Base-by-base conservation (phyloP, 2,329 filamentous ascomycete genomes). In the Xylaria sp. region DNA sequence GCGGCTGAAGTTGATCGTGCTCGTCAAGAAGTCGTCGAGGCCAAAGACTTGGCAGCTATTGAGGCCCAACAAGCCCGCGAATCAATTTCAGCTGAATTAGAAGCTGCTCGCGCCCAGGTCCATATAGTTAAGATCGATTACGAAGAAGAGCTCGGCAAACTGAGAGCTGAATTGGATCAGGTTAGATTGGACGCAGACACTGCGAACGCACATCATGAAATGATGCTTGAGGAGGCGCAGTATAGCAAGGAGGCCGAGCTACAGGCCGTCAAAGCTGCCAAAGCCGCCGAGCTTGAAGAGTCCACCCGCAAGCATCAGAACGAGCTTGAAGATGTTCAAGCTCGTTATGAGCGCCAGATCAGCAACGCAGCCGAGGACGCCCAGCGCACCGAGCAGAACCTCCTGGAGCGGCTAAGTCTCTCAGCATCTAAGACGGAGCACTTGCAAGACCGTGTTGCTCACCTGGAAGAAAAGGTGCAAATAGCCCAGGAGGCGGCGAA, bases 401-500 rank as follows among this genome's bases (percentile, higher is more conserved):
- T 97, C 52, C 87, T 92, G 57, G 94, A 98, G 77, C 90, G 92
- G 31, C 87, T 98, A 65, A 90, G 89, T 72, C 86, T 98, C 66
- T 93, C 94, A 0, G 89, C 94, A 9, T 93, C 94, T 66, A 97
- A 95, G 85, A 89, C 91, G 3, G 90, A 94, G 74, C 92, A 97
- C 78, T 88, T 97, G 25, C 91, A 97, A 78, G 94, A 98, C 75
- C 93, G 93, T 75, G 88, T 98, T 31, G 82, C 87, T 4, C 92
- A 97, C 75, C 86, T 98, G 1, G 94, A 98, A 79, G 94, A 98
- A 80, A 95, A 94, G 80, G 87, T 99, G 18, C 91, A 97, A 75
- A 92, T 98, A 74, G 91, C 95, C 28, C 94, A 94, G 79, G 90
- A 94, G 77, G 94, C 94, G 39, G 94, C 94, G 10, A 89, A 90